These are phyloP conservation scores for Elsinoe ampelina DNA, from an alignment of 2,329 filamentous ascomycete species.

Conservation along the genomic window DNA sequence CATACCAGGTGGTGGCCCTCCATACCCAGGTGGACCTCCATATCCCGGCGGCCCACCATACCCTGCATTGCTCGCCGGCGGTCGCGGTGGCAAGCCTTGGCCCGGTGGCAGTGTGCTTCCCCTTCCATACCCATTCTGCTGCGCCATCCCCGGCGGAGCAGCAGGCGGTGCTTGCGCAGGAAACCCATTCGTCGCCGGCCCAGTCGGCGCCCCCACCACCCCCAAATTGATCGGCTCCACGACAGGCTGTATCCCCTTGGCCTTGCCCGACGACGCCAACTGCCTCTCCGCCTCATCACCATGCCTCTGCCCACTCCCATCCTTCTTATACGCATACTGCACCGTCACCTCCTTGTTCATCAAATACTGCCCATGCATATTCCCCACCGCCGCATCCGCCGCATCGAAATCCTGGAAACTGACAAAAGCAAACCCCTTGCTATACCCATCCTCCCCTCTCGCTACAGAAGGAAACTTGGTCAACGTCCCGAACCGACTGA, in stretches of 20 bases:
- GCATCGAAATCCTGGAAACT: constrained; percentile 89
- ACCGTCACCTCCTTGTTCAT: constrained; percentile 96
- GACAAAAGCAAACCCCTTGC: constrained; percentile 94
- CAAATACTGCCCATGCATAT: constrained; percentile 93
- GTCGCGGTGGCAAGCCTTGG: constrained; percentile 55
- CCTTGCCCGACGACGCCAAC: constrained; percentile 84
- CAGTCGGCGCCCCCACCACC: constrained; percentile 32
- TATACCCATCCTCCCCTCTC: constrained; percentile 76
- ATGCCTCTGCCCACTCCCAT: constrained; percentile 92
- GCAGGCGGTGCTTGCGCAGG: constrained; percentile 32
- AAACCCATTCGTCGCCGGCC: constrained; percentile 30
- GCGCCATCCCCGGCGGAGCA: constrained; percentile 30
- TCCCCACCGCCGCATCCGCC: constrained; percentile 80
- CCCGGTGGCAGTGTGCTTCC: constrained; percentile 49
- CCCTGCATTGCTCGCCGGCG: constrained; percentile 58
- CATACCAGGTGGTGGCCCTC: constrained; percentile 31
- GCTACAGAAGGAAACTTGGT: constrained; percentile 53
- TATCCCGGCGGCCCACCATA: constrained; percentile 57
- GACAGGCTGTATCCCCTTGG: constrained; percentile 82
- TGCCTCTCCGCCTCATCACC: constrained; percentile 89
- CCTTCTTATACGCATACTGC: constrained; percentile 98
- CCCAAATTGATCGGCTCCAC: constrained; percentile 67
- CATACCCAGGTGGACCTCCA: constrained; percentile 25
- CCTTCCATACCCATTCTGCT: constrained; percentile 23
- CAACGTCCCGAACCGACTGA: constrained; percentile 81